Base-by-base conservation (phyloP, 2,329 filamentous ascomycete species). In the Bipolaris bicolor region DNA sequence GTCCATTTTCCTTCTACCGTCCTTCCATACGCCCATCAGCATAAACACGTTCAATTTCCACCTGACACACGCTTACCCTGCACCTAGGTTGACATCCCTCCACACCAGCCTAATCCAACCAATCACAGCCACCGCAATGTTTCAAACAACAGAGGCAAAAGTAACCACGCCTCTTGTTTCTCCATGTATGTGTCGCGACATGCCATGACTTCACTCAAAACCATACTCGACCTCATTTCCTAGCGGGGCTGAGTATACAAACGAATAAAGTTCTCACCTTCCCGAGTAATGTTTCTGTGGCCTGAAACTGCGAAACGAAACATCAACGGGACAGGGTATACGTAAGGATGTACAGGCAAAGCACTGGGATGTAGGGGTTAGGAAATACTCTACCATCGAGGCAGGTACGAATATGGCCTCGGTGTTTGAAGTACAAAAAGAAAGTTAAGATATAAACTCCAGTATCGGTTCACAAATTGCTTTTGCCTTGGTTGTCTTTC, bases 21-120 rank as follows among this genome's bases (percentile, higher is more conserved):
- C 26, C 24, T 18, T 43, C 24, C 41, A 45, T 45, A n/a, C 41
- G 7, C 22, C 41, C n/a, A 29, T 29, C 18, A 13, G 43, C 43
- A 45, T 45, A 33, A 45, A 45, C 15, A 31, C n/a, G n/a, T 20
- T 20, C 43, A 45, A 31, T 45, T 45, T 31, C 26, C 43, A 45
- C 13, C 43, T 33, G 43, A 45, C 26, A 45, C 43, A 45, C 43
- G 26, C 43, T 33, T 31, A 33, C 7, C 10, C 6, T 18, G 40
- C 40, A 43, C 40, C 11, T 43, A 26, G 20, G 40, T 22, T 26
- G 22, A 13, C 24, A 20, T 7, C 20, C 18, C 18, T 22, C 20
- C 22, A 20, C 39, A 7, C 18, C 11, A 24, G 5, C 20, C 15
- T 15, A 24, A 43, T 11, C 40, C 40, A 26, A 10, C 40, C 40